phyloP scores from a whole-genome alignment of 75 land plant genomes.

The Gnetum montanum region DNA sequence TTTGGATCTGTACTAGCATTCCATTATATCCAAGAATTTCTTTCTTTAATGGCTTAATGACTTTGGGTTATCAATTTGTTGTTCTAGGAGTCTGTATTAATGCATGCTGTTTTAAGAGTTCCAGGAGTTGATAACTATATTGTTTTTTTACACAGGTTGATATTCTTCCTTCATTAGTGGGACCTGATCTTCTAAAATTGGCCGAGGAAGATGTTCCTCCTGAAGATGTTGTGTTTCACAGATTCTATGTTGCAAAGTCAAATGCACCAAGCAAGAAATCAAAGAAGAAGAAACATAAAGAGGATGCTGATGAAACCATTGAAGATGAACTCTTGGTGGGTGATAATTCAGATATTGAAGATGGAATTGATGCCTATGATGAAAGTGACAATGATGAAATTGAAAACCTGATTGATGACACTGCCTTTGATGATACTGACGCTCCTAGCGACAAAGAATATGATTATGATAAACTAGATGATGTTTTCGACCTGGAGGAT shows the following conservation, averaged over 20 bases:
- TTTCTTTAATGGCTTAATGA: neutral
- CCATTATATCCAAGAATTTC: neutral
- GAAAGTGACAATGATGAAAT: slow-evolving; percentile 84
- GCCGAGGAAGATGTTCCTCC: slow-evolving; percentile 90
- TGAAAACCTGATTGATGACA: slow-evolving; percentile 58
- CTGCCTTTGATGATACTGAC: slow-evolving; percentile 8
- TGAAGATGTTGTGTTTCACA: slow-evolving; percentile 92
- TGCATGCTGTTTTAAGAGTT: too few relatives aligned
- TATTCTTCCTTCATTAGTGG: slow-evolving; percentile 39
- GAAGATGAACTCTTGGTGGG: slow-evolving; percentile 25
- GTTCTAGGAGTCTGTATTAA: too few relatives aligned
- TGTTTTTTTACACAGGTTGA: slow-evolving; percentile 34
- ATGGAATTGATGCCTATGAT: slow-evolving; percentile 40
- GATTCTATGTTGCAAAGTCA: slow-evolving; percentile 64
- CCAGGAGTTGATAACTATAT: too few relatives aligned
- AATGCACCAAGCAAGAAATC: slow-evolving; percentile 46
- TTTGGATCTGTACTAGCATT: neutral
- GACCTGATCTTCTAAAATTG: slow-evolving; percentile 62
- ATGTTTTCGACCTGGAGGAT: slow-evolving; percentile 41
- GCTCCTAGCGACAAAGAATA: slow-evolving; percentile 33
- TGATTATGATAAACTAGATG: slow-evolving; percentile 64
- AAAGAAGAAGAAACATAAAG: slow-evolving; percentile 48
- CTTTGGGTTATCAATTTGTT: too few relatives aligned
- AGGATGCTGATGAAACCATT: slow-evolving; percentile 38
- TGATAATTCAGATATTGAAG: slow-evolving; percentile 15